phyloP scores from a whole-genome alignment of 2,329 filamentous ascomycete species.

The Verticillium nonalfalfae region DNA sequence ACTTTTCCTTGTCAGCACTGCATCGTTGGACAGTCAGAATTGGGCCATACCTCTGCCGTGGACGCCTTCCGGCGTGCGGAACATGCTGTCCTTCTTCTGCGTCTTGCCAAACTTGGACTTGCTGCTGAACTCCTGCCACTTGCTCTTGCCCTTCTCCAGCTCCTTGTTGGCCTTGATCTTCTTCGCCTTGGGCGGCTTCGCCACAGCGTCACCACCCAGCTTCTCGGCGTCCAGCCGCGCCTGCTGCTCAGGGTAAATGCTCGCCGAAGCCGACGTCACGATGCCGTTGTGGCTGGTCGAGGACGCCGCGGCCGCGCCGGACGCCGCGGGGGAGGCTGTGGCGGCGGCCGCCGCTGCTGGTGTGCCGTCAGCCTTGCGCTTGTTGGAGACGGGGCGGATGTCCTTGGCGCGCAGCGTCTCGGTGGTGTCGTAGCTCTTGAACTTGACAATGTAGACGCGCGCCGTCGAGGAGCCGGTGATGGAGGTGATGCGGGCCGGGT shows the following conservation, averaged over 20 bases:
- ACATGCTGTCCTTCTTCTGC: conserved; percentile 91
- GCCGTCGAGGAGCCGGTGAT: conserved; percentile 89
- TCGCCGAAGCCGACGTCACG: conserved; percentile 50
- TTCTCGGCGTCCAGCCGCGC: conserved; percentile 53
- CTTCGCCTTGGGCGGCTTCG: conserved; percentile 73
- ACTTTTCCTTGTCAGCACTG: conserved; percentile 45
- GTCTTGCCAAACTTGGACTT: conserved; percentile 66
- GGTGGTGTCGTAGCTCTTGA: conserved; percentile 82
- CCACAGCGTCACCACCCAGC: conserved; percentile 55
- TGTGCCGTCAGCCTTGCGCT: conserved; percentile 80
- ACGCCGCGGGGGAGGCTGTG: conserved; percentile 33
- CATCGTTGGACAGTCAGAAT: neutral
- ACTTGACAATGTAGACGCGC: conserved; percentile 90
- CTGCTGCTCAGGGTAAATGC: conserved; percentile 46
- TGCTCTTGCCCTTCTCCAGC: conserved; percentile 82
- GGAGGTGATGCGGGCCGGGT: conserved; percentile 86
- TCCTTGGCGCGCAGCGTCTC: conserved; percentile 79
- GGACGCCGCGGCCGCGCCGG: conserved; percentile 32
- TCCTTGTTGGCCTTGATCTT: conserved; percentile 89
- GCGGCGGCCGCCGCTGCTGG: conserved; percentile 40
- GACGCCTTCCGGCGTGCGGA: conserved; percentile 81
- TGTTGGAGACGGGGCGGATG: conserved; percentile 72
- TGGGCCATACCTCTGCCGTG: conserved; percentile 68
- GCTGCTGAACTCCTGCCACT: conserved; percentile 88
- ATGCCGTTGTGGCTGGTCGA: conserved; percentile 33